Base-by-base conservation (phyloP, 805 yeast genomes). In the Candida incommunis region DNA sequence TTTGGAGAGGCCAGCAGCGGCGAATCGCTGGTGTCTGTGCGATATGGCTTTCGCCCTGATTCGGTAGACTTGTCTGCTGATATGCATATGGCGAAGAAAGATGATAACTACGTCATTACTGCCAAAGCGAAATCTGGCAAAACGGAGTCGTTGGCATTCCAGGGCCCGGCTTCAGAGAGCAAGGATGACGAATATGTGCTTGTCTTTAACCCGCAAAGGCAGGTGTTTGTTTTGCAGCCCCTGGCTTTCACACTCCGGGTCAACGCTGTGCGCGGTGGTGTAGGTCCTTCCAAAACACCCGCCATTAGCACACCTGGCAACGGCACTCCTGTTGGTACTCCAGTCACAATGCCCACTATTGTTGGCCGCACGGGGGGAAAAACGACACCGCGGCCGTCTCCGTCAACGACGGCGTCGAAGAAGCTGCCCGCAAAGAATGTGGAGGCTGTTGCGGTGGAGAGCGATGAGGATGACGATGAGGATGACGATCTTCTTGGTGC, bases 201-300 rank as follows among this genome's bases (percentile, higher is more conserved):
- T 66, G 80, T 84, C 48, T 79, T 75, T 60, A 87, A 84, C 59
- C 86, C 88, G 26, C 73, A 76, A 15, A 45, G 47, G 5, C 26
- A 44, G 7, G 16, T 48, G 5, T 51, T 45, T 40, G 43, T 50
- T 23, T 46, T 53, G 40, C 44, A 43, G 41, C 55, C 48, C 23
- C 43, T 51, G 40, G 51, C 49, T 37, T 45, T 42, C 25, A 49
- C 52, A 1, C 41, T 53, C 20, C 26, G 55, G 35, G 54, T 53
- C 24, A 51, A 49, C 35, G 43, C 51, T 2, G 46, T 47, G 23
- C 42, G 56, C 23, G 56, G 52, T 41, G 51, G 47, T 16, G 37
- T 18, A 9, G 20, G 18, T n/a, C n/a, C 37, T 45, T 31, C 35
- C 34, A 29, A 44, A 41, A 41, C 41, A 31, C 20, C 22, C 16